Percentiles rank a stretch among this genome's conserved stretches.
Evolutionary conservation across 441 rosid genomes (phyloP).

Genomic region (Eruca vesicaria): DNA sequence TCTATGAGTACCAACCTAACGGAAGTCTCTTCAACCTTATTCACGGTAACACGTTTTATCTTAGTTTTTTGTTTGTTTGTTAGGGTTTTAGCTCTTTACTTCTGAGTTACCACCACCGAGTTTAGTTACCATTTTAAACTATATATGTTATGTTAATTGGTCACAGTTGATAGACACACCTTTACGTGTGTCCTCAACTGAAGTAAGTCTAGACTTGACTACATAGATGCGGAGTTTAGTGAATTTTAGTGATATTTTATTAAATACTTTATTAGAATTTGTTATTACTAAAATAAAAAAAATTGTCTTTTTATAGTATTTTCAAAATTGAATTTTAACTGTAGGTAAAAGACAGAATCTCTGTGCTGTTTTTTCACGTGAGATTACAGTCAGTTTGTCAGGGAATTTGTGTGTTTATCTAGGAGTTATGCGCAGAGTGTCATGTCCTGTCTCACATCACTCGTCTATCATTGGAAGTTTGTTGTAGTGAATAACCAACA

Average conservation of each 20-base stretch:
- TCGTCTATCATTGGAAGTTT: slow-evolving; percentile 11
- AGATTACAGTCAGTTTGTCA: slow-evolving; percentile 24
- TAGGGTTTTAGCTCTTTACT: slow-evolving; percentile 9
- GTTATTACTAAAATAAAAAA: not conserved
- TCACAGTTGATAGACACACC: not conserved
- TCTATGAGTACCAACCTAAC: slow-evolving; percentile 78
- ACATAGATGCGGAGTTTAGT: slow-evolving; percentile 1
- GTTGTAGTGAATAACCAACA: not conserved
- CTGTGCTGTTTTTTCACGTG: slow-evolving; percentile 33
- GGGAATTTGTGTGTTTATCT: slow-evolving; percentile 34
- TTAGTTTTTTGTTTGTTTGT: not conserved
- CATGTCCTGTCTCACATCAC: not conserved
- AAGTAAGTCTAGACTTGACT: slow-evolving; percentile 15
- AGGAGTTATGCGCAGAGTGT: slow-evolving; percentile 7
- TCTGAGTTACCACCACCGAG: slow-evolving; percentile 24
- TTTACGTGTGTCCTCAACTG: not conserved
- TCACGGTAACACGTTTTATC: slow-evolving; percentile 50
- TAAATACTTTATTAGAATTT: too few species aligned
- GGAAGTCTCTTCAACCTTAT: slow-evolving; percentile 90
- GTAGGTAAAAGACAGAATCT: slow-evolving; percentile 20
- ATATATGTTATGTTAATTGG: not conserved
- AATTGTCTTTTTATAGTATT: not conserved
- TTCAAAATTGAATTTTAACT: slow-evolving; percentile 5
- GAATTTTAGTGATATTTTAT: not conserved
- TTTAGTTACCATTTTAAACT: not conserved